Percentiles rank a stretch among this genome's conserved stretches.
phyloP scores from a whole-genome alignment of 2,329 filamentous ascomycete genomes.

The Aspergillus latus region DNA sequence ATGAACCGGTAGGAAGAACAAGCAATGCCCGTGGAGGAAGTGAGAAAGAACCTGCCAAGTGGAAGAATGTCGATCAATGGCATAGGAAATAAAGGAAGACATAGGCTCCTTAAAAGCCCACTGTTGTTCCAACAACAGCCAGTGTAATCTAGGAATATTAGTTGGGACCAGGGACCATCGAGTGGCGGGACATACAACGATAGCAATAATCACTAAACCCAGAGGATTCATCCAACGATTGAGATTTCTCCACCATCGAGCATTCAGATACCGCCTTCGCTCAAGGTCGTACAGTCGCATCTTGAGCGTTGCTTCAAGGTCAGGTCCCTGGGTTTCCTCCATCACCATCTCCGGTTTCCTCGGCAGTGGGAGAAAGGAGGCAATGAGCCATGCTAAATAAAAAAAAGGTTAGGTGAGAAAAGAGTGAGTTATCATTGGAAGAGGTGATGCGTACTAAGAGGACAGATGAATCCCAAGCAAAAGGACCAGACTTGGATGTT shows the following conservation, averaged over 20 bases:
- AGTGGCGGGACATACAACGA: constrained; percentile 49
- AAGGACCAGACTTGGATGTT: constrained; percentile 76
- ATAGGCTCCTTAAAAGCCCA: constrained; percentile 29
- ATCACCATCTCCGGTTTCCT: constrained; percentile 52
- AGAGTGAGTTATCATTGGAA: neutral
- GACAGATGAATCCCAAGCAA: constrained; percentile 73
- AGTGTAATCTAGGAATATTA: constrained; percentile 29
- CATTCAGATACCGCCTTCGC: constrained; percentile 56
- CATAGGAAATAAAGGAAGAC: neutral
- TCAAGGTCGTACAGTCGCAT: constrained; percentile 47
- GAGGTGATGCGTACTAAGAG: constrained; percentile 57
- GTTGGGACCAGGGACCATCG: neutral
- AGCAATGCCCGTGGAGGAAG: constrained; percentile 11
- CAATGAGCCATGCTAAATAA: constrained; percentile 71
- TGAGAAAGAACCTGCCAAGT: neutral
- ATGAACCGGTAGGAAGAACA: neutral
- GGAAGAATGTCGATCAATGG: neutral
- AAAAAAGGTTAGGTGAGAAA: constrained; percentile 15
- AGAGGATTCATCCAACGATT: constrained; percentile 62
- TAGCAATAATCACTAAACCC: constrained; percentile 55
- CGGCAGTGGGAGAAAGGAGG: constrained; percentile 71
- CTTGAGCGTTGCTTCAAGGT: constrained; percentile 47
- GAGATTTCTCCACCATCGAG: constrained; percentile 64
- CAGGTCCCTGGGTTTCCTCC: constrained; percentile 50
- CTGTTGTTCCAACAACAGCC: constrained; percentile 34